A percentile compares a stretch with the other conserved stretches of the same genome.
These are phyloP conservation scores for Trichoderma endophyticum DNA, from an alignment of 2,329 filamentous ascomycete species.

Conservation along the genomic window DNA sequence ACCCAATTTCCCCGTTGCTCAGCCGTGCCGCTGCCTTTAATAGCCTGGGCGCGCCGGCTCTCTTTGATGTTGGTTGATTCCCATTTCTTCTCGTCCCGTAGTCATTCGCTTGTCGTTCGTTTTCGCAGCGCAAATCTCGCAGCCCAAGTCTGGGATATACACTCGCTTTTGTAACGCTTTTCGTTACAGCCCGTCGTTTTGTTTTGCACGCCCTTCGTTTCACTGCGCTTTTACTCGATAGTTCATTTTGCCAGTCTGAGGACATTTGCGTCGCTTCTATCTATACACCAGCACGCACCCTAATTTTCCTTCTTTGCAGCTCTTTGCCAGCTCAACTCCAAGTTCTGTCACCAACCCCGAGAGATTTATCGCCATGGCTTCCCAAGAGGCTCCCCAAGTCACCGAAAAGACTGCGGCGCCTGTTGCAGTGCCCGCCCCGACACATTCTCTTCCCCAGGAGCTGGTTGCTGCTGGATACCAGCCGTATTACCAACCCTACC, in stretches of 20 bases:
- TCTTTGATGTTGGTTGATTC: background rate
- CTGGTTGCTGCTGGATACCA: background rate
- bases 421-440: background rate
- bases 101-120: conserved; percentile 6
- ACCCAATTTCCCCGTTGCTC: background rate
- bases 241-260: background rate
- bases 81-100: background rate
- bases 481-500: background rate
- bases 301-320: background rate
- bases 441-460: background rate
- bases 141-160: background rate
- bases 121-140: conserved; percentile 1
- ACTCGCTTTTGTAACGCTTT: background rate
- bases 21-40: background rate
- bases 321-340: background rate
- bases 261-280: background rate
- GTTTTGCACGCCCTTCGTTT: background rate
- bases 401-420: conserved; percentile 17
- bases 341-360: background rate
- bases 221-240: background rate
- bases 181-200: background rate
- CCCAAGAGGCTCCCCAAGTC: conserved; percentile 18
- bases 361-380: background rate
- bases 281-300: background rate
- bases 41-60: background rate